phyloP scores from a whole-genome alignment of 306 rosid genomes.

The Trichosanthes cucumerina region DNA sequence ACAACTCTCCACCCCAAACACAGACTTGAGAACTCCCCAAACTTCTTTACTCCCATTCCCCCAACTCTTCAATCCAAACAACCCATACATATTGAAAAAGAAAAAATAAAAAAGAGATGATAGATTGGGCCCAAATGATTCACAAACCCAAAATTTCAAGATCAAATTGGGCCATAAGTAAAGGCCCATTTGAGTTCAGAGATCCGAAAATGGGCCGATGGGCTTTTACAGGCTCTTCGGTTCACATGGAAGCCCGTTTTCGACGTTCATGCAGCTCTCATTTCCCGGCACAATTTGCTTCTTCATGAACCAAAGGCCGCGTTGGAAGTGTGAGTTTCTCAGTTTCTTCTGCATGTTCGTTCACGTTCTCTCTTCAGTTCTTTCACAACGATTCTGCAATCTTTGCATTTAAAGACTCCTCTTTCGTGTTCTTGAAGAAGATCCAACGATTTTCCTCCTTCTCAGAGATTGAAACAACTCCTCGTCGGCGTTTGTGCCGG shows the following conservation, averaged over 20 bases:
- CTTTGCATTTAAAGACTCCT: neutral
- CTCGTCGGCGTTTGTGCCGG: too few species aligned
- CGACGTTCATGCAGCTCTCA: neutral
- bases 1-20: too few species aligned
- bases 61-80: too few species aligned
- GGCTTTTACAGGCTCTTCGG: neutral
- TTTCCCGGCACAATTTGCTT: neutral
- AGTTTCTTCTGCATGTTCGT: neutral
- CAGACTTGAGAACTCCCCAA: too few species aligned
- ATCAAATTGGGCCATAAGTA: neutral
- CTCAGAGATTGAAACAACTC: too few species aligned
- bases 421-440: neutral
- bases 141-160: too few species aligned
- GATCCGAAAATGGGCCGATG: neutral
- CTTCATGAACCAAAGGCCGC: neutral
- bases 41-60: too few species aligned
- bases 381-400: neutral
- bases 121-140: too few species aligned
- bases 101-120: too few species aligned
- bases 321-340: neutral
- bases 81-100: too few species aligned
- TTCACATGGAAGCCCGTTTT: neutral
- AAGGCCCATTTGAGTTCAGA: neutral
- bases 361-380: neutral
- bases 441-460: neutral